Conservation (phyloP, 2,329 filamentous ascomycete genomes). For the Penicillium italicum region DNA sequence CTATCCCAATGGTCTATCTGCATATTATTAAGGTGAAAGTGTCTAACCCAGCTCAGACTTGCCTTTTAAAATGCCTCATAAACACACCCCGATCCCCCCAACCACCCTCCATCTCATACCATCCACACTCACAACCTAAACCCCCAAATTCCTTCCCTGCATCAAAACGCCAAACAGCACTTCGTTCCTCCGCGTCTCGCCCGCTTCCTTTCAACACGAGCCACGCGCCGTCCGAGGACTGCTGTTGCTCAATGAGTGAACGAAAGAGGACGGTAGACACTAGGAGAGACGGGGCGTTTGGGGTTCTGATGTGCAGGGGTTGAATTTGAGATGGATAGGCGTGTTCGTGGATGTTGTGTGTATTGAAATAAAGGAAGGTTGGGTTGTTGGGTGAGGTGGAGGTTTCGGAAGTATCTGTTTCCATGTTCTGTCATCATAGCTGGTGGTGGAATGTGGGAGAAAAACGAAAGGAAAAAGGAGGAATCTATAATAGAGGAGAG, state of each 20-base stretch:
- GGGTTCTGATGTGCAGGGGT: background rate
- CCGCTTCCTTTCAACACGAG: slow-evolving; percentile 3
- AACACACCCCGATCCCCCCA: slow-evolving; percentile 12
- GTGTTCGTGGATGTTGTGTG: background rate
- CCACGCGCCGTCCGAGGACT: slow-evolving; percentile 21
- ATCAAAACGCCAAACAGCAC: background rate
- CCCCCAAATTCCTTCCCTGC: background rate
- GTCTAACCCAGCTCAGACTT: slow-evolving; percentile 29
- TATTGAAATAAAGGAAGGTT: background rate
- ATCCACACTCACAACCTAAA: background rate
- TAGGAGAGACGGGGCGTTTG: slow-evolving; percentile 1
- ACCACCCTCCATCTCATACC: background rate
- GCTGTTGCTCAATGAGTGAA: slow-evolving; percentile 20
- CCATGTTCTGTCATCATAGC: slow-evolving; percentile 41
- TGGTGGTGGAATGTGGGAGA: slow-evolving; percentile 11
- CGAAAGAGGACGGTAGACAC: slow-evolving; percentile 1
- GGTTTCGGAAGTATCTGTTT: slow-evolving; percentile 45
- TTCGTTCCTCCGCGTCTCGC: background rate
- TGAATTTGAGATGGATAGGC: background rate
- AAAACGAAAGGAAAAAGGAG: background rate
- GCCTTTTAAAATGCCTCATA: slow-evolving; percentile 27
- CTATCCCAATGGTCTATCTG: background rate
- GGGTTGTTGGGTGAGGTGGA: slow-evolving; percentile 1
- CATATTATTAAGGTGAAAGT: background rate
- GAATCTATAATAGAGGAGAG: background rate